Evolutionary conservation across 805 yeast species (phyloP).

Genomic region (Kregervanrija fluxuum): DNA sequence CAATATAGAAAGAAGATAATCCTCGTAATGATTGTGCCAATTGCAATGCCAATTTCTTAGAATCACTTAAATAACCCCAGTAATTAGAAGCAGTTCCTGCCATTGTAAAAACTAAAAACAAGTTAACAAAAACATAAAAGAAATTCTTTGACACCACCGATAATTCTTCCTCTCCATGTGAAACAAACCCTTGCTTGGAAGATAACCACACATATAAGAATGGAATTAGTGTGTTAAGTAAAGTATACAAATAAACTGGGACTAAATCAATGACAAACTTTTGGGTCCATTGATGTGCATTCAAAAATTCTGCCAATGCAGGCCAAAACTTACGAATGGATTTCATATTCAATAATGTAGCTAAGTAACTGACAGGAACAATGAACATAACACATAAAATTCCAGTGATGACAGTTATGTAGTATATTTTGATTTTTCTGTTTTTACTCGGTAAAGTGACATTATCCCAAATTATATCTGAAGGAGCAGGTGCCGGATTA

Average conservation of each 20-base stretch:
- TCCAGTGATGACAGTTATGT: conserved; percentile 61
- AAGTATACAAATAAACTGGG: conserved; percentile 86
- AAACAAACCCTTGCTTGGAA: conserved; percentile 77
- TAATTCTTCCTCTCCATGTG: conserved; percentile 88
- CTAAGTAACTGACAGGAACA: conserved; percentile 77
- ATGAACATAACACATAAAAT: conserved; percentile 65
- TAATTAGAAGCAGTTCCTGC: conserved; percentile 85
- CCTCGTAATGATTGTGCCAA: conserved; percentile 76
- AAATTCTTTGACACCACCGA: conserved; percentile 89
- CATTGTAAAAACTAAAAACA: conserved; percentile 88
- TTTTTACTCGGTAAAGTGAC: conserved; percentile 73
- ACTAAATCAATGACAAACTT: conserved; percentile 78
- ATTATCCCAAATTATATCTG: conserved; percentile 90
- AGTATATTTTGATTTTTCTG: conserved; percentile 54
- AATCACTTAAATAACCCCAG: conserved; percentile 78
- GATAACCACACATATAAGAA: conserved; percentile 81
- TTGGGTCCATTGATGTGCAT: conserved; percentile 62
- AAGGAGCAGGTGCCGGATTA: conserved; percentile 89
- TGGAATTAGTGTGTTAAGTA: conserved; percentile 78
- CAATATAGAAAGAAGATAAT: conserved; percentile 83
- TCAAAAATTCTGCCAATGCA: conserved; percentile 58
- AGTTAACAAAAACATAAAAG: conserved; percentile 87
- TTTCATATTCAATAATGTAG: conserved; percentile 72
- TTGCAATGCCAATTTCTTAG: conserved; percentile 81
- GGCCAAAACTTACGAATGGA: conserved; percentile 83